A percentile compares a stretch with the other conserved stretches of the same genome.
Evolutionary conservation across 805 yeast genomes (phyloP).

Genomic region (Isabelozyma heimii): DNA sequence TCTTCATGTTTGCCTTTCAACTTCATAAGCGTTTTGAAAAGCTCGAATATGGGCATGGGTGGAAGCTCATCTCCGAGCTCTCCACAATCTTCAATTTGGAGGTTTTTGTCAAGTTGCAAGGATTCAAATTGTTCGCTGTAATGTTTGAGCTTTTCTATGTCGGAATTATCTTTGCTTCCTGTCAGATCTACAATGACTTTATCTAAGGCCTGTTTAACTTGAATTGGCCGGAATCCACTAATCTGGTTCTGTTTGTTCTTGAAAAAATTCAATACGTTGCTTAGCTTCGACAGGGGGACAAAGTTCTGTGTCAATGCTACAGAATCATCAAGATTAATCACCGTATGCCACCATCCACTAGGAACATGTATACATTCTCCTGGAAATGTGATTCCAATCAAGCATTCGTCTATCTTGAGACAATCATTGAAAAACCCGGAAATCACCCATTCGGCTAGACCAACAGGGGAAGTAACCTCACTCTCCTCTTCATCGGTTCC

Average conservation of each 20-base stretch:
- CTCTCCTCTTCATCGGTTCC: conserved; percentile 72
- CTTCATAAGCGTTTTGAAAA: conserved; percentile 52
- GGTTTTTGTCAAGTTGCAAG: conserved; percentile 13
- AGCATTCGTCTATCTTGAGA: conserved; percentile 52
- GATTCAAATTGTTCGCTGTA: conserved; percentile 25
- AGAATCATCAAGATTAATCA: conserved; percentile 78
- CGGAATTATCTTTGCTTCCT: conserved; percentile 5
- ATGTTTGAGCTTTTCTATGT: conserved; percentile 14
- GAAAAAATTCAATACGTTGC: conserved; percentile 65
- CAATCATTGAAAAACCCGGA: conserved; percentile 78
- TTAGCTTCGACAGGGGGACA: conserved; percentile 64
- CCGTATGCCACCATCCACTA: conserved; percentile 97
- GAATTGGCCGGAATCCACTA: conserved; percentile 70
- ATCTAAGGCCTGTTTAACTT: conserved; percentile 41
- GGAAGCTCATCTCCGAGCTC: conserved; percentile 39
- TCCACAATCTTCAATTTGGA: conserved; percentile 65
- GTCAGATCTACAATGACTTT: conserved; percentile 5
- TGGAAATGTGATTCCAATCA: conserved; percentile 71
- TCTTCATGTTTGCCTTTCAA: conserved; percentile 33
- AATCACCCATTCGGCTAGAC: conserved; percentile 87
- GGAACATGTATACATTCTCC: conserved; percentile 90
- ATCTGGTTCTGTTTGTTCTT: conserved; percentile 66
- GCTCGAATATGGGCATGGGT: conserved; percentile 58
- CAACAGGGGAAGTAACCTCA: conserved; percentile 90
- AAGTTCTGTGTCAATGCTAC: conserved; percentile 89